Conservation (phyloP, 2,329 filamentous ascomycete genomes). For the Colletotrichum cuscutae region DNA sequence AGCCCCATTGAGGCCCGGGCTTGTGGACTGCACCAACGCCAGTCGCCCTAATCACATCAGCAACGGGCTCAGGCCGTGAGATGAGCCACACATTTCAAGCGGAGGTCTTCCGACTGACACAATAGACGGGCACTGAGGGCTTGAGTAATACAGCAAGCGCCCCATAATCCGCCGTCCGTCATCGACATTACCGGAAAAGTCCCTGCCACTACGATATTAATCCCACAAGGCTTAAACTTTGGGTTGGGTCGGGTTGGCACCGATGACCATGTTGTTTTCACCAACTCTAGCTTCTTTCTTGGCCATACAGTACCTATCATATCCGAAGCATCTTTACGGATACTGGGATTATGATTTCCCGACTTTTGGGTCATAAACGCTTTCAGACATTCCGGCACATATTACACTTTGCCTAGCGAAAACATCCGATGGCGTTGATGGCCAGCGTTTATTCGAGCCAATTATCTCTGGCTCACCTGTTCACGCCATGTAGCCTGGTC, state of each 20-base stretch:
- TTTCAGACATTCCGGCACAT: background rate
- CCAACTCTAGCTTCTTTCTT: background rate
- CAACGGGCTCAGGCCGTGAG: background rate
- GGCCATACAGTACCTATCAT: background rate
- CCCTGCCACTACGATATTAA: constrained; percentile 11
- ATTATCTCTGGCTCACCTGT: background rate
- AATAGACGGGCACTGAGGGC: background rate
- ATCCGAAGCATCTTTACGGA: constrained; percentile 3
- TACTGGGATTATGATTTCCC: background rate
- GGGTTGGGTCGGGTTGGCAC: constrained; percentile 11
- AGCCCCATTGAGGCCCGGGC: constrained; percentile 13
- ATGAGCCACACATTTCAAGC: background rate
- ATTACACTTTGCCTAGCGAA: background rate
- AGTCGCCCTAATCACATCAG: background rate
- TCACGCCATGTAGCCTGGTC: background rate
- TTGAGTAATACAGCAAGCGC: background rate
- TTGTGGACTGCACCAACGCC: background rate
- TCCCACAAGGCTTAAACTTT: constrained; percentile 30
- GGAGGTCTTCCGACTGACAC: constrained; percentile 21
- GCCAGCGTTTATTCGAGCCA: constrained; percentile 19
- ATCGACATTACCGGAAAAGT: background rate
- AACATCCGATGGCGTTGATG: background rate
- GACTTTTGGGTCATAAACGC: background rate
- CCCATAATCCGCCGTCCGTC: background rate
- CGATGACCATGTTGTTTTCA: background rate